Conservation (phyloP, 23 red algal species). For the Gracilaria gracilis region DNA sequence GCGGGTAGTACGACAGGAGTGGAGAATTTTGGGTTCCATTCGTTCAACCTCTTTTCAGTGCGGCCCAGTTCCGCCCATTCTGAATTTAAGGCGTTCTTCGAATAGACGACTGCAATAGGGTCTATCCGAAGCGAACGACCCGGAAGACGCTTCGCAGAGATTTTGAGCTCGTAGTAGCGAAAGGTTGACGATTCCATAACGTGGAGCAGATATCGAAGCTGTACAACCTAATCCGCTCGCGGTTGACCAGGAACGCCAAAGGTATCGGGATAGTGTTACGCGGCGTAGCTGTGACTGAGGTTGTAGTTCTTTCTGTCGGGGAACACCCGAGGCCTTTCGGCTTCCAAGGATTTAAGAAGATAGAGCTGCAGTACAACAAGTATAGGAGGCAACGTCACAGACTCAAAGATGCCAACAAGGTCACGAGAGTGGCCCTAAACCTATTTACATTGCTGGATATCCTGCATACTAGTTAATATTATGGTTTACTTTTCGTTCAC, state of each 20-base stretch:
- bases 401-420: background rate
- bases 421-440: background rate
- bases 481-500: too few species aligned
- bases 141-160: conserved; percentile 61
- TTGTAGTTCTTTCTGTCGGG: background rate
- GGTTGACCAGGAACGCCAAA: background rate
- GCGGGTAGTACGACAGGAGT: conserved; percentile 30
- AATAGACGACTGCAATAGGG: conserved; percentile 48
- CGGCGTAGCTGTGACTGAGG: background rate
- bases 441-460: background rate
- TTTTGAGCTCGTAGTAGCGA: conserved; percentile 67
- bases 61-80: conserved; percentile 50
- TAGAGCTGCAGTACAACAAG: background rate
- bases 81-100: background rate
- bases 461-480: too few species aligned
- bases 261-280: background rate
- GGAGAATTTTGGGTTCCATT: conserved; percentile 60
- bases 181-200: conserved; percentile 49
- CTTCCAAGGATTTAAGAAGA: background rate
- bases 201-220: background rate
- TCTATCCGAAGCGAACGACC: conserved; percentile 50
- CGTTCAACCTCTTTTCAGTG: conserved; percentile 56
- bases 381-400: background rate
- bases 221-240: background rate
- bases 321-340: background rate